phyloP scores from a whole-genome alignment of 495 filamentous ascomycete species.

The Hyaloscypha variabilis region DNA sequence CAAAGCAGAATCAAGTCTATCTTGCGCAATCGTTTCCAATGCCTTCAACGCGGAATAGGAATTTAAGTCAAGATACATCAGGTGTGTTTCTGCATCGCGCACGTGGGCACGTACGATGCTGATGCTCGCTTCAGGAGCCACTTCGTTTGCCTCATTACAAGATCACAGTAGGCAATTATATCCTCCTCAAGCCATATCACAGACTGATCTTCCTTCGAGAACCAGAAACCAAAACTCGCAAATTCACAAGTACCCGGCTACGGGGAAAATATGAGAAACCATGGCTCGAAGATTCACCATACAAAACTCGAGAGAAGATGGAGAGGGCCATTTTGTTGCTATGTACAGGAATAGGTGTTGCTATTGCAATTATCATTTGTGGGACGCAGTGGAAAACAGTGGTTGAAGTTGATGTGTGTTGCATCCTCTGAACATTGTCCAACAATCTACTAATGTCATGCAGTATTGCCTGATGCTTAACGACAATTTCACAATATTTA shows the following conservation, averaged over 20 bases:
- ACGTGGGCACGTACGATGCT: too few relatives aligned
- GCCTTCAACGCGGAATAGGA: too few relatives aligned
- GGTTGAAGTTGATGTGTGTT: background rate
- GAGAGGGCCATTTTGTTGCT: background rate
- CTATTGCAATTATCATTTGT: conserved; percentile 1
- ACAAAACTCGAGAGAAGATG: background rate
- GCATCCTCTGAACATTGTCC: too few relatives aligned
- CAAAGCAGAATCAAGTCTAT: too few relatives aligned
- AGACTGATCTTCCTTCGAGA: too few relatives aligned
- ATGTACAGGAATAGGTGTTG: background rate
- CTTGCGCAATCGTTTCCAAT: too few relatives aligned
- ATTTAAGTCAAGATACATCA: too few relatives aligned
- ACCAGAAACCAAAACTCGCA: background rate
- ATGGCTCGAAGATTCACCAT: background rate
- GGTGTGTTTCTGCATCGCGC: too few relatives aligned
- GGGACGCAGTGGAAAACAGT: background rate
- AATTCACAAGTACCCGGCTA: conserved; percentile 3
- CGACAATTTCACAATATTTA: conserved; percentile 40
- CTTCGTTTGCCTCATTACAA: too few relatives aligned
- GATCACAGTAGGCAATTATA: too few relatives aligned
- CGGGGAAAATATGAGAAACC: background rate
- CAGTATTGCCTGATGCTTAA: conserved; percentile 40
- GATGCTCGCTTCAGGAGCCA: too few relatives aligned
- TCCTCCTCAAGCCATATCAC: too few relatives aligned
- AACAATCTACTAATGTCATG: background rate